Evolutionary conservation across 1,139 yeast genomes (phyloP), one percentile per base, ranked within the genome.

Genomic region (Suhomyces kunorum): DNA sequence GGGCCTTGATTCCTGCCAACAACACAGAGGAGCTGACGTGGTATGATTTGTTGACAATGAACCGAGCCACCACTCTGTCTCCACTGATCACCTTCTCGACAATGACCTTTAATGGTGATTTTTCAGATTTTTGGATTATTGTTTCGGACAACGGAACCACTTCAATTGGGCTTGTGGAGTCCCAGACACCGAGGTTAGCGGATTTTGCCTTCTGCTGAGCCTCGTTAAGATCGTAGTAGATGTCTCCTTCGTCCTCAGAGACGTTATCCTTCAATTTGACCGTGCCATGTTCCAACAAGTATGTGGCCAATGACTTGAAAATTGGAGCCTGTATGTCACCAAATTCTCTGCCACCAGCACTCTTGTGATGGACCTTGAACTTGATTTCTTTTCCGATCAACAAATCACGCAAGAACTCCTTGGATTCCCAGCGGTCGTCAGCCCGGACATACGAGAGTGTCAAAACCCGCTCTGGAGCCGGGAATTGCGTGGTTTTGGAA

Each of bases 31-130:
- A 68, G 17, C 77, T 71, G 8, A 70, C 66, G 38, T 78, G 81
- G 39, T 63, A 65, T 17, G 54, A 54, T 35, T 67, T 64, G 40
- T 71, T 57, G 36, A 73, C 56, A 44, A 83, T 49, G 38, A 85
- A 56, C 45, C 95, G 70, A 30, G 78, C 76, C 39, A 83, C 64
- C 27, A 86, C 61, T 40, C 95, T 68, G 61, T 88, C 96, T 37
- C 96, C 96, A 49, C 83, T 71, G 43, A 87, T 73, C 16, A 84
- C 94, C 53, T 77, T 80, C 60, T 87, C 95, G 23, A 87, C 81
- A 44, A 87, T 74, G 16, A 84, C 72, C 13, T 73, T 67, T 45
- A 80, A 62, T 25, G 83, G 79, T 19, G 61, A 45, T 22, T 61
- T 61, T 41, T 59, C 61, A 6, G 81, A 71, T 39, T 58, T 59